Evolutionary conservation across 1,284 basidiomycete species (phyloP), one percentile per base, ranked within the genome.

Genomic region (Cryptococcus amylolentus): DNA sequence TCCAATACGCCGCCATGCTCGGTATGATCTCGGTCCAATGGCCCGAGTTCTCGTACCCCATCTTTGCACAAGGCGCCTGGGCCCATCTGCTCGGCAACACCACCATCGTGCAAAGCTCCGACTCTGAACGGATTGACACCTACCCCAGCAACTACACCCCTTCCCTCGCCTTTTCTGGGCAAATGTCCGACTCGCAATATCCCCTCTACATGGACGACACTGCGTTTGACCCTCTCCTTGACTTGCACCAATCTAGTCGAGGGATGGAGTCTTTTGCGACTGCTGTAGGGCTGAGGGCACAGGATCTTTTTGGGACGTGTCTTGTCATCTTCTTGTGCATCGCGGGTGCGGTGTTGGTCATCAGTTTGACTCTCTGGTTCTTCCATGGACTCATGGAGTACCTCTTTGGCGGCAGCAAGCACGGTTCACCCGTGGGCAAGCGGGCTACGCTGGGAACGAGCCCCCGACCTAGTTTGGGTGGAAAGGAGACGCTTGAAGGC

Each of bases 11-110:
- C 57, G 78, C 79, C 5, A 83, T 86, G 48, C 79, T 98, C 23
- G 86, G 86, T 27, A 95, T 96, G 89, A 85, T 97, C 50, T 89
- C 91, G 28, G 91, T 98, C 28, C 82, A 90, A 69, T 98, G 94
- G 94, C 94, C 95, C 1, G 80, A 82, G 13, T 98, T 94, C 76
- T 83, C 88, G 57, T 98, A 96, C 76, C 90, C 93, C 14, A 80
- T 95, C 48, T 81, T 95, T 42, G 84, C 87, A 5, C 87, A 89
- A 71, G 87, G 89, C 5, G 86, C 90, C 0, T 97, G 92, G 92
- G 84, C 91, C 16, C 88, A 86, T 26, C 82, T 97, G 51, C 80
- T 86, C 40, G 93, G 89, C 78, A 95, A 94, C 70, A 82, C 89
- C 55, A 88, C 87, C 5, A 69, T 94, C 39, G 80, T 84, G 3